Evolutionary conservation across 306 rosid genomes (phyloP).

Genomic region (Fragaria nilgerrensis): DNA sequence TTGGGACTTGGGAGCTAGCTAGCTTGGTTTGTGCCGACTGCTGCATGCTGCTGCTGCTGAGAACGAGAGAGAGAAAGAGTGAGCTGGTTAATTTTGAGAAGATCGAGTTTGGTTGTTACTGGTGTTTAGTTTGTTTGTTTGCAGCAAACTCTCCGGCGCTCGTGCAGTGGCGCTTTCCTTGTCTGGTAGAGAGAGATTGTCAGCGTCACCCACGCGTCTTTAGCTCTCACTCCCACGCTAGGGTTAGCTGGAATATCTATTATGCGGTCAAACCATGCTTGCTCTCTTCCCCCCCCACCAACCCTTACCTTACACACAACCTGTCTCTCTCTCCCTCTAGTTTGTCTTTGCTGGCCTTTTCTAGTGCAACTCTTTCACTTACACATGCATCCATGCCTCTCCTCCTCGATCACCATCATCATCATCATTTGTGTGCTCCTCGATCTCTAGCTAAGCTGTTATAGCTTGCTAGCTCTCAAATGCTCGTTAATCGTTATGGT

Average conservation of each 20-base stretch:
- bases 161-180: conserved; percentile 37
- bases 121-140: background rate
- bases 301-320: conserved; percentile 5
- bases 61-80: background rate
- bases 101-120: conserved; percentile 4
- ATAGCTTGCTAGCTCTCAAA: conserved; percentile 8
- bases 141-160: conserved; percentile 53
- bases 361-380: background rate
- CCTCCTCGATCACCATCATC: background rate
- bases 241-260: conserved; percentile 6
- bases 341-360: background rate
- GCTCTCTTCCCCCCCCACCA: conserved; percentile 6
- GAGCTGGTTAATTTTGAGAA: background rate
- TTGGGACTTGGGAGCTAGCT: conserved; percentile 2
- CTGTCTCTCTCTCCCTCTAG: background rate
- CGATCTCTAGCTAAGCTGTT: background rate
- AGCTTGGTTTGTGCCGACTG: background rate
- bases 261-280: conserved; percentile 37
- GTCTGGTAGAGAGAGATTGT: conserved; percentile 30
- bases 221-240: conserved; percentile 30
- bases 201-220: conserved; percentile 53
- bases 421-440: background rate
- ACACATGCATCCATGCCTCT: conserved; percentile 4
- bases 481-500: background rate
- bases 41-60: background rate